Conservation (phyloP, 345 rosid species). For the Capsella bursapastoris region DNA sequence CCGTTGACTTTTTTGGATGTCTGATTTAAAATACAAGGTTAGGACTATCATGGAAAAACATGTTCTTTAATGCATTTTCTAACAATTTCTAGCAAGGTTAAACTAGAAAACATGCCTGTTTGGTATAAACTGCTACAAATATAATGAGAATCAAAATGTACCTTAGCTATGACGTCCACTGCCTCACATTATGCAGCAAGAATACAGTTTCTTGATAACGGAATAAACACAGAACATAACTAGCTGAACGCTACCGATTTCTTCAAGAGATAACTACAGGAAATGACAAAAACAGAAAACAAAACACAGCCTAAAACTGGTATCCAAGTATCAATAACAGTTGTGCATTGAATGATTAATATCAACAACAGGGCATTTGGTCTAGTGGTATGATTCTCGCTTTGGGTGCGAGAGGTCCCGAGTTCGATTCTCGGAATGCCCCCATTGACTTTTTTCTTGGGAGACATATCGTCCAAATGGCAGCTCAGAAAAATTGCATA, state of each 20-base stretch:
- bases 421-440: conserved; percentile 78
- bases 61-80: too few species aligned
- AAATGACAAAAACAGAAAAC: not conserved
- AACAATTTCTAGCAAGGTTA: not conserved
- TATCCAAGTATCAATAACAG: too few species aligned
- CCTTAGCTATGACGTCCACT: not conserved
- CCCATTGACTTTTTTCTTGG: conserved; percentile 38
- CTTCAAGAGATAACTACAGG: not conserved
- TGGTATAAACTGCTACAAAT: not conserved
- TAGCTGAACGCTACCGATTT: not conserved
- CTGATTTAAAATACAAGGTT: too few species aligned
- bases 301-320: not conserved
- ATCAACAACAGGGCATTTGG: conserved; percentile 52
- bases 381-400: conserved; percentile 62
- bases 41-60: too few species aligned
- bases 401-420: conserved; percentile 88
- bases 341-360: not conserved
- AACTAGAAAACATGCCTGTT: not conserved
- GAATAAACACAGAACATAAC: not conserved
- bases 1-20: conserved; percentile 37
- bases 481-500: not conserved
- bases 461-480: not conserved
- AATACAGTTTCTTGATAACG: not conserved
- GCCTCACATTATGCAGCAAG: not conserved
- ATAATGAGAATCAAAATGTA: not conserved